These are phyloP conservation scores for Pseudogymnoascus sp. DNA, from an alignment of 2,329 filamentous ascomycete genomes.

Conservation along the genomic window DNA sequence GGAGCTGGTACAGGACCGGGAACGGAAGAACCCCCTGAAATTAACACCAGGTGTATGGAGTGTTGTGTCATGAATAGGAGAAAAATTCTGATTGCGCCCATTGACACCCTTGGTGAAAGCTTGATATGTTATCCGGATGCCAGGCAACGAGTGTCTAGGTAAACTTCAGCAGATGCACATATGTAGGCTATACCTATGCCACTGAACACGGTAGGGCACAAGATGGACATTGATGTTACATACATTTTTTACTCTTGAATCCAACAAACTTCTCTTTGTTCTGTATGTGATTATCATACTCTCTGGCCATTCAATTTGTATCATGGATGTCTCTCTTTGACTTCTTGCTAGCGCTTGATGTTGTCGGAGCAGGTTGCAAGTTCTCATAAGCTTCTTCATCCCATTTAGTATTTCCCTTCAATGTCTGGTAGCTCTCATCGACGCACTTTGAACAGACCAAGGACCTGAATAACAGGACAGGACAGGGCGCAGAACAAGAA, in stretches of 20 bases:
- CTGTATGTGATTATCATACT: neutral
- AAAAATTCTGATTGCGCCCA: neutral
- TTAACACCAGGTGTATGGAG: slow-evolving; percentile 20
- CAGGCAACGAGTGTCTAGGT: neutral
- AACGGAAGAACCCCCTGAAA: slow-evolving; percentile 21
- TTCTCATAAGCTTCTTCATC: neutral
- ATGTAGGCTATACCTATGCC: neutral
- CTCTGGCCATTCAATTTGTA: neutral
- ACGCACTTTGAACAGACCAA: neutral
- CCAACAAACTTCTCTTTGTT: neutral
- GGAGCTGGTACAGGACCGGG: slow-evolving; percentile 23
- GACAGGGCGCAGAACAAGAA: neutral
- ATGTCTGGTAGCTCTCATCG: neutral
- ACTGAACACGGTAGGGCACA: neutral
- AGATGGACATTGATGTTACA: neutral
- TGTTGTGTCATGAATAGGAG: slow-evolving; percentile 8
- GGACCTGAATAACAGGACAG: neutral
- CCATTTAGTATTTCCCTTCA: neutral
- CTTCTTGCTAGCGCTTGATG: neutral
- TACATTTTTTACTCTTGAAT: neutral
- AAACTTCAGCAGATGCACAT: neutral
- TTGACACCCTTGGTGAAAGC: neutral
- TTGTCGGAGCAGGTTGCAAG: neutral
- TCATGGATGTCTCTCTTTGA: neutral
- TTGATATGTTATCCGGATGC: neutral